Base-by-base conservation (phyloP, 2,329 filamentous ascomycete genomes). In the Colletotrichum liriopes region DNA sequence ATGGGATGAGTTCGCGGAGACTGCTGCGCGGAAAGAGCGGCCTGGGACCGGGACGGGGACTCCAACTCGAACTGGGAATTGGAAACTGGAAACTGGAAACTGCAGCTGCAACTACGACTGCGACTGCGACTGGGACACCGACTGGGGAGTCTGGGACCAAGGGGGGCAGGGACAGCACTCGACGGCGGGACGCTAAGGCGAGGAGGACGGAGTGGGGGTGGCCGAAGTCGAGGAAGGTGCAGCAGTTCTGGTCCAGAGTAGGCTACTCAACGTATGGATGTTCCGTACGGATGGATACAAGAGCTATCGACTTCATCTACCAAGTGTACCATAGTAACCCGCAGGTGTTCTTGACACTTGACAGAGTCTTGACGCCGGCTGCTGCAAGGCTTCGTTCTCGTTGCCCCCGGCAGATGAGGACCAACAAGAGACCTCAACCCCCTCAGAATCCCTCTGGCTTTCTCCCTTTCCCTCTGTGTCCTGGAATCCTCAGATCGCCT, bases 81-180 rank as follows among this genome's bases (percentile, higher is more conserved):
- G 35, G 11, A 39, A 59, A 41, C 16, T 43, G 16, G 23, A 59
- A 59, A 41, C 16, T 43, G 16, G 23, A 59, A 59, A 29, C 58
- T 61, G 58, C 58, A 61, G 45, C 87, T 0, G 87, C 87, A 12
- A 89, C 87, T 2, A 26, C 23, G 23, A 26, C 23, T 32, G 87
- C 84, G 2, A 86, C 84, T 1, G 68, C 39, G 29, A 83, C 81
- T 1, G 81, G 83, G 51, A 82, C 82, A 68, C 52, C 59, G 41
- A 58, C 41, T 47, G 23, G 18, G 66, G 66, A 58, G 64, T 68
- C 59, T 39, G 54, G 61, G 62, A 66, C 67, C 6, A 49, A 41
- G 59, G n/a, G 67, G 41, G 41, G 39, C 45, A 59, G 55, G 63
- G 43, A 54, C 62, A 37, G 66, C 29, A 20, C 29, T 49, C 29